phyloP scores from a whole-genome alignment of 352 stramenopile species.

The Pythium aquatile region DNA sequence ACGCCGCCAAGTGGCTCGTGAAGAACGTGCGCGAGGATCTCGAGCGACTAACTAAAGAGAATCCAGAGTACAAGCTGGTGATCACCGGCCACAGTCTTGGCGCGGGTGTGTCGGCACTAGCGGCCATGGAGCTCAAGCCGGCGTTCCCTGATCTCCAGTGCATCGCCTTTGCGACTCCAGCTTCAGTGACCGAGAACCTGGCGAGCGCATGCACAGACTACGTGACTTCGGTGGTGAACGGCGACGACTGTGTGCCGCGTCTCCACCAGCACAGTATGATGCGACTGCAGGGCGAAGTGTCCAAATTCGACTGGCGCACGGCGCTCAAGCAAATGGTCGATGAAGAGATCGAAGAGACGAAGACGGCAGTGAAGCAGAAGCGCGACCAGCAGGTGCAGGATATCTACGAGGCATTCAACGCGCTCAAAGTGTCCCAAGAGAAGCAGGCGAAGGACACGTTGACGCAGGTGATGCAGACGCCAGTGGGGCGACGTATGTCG shows the following conservation, averaged over 20 bases:
- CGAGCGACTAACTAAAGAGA: constrained; percentile 30
- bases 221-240: constrained; percentile 74
- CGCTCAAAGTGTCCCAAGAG: constrained; percentile 44
- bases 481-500: constrained; percentile 30
- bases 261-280: constrained; percentile 75
- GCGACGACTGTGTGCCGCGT: constrained; percentile 80
- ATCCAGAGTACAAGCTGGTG: constrained; percentile 59
- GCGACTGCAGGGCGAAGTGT: constrained; percentile 62
- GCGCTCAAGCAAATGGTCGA: constrained; percentile 52
- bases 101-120: constrained; percentile 64
- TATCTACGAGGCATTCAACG: constrained; percentile 41
- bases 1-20: constrained; percentile 70
- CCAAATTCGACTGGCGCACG: constrained; percentile 62
- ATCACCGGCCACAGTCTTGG: constrained; percentile 75
- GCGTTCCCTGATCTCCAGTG: constrained; percentile 54
- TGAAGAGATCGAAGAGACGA: constrained; percentile 63
- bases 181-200: constrained; percentile 65
- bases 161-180: constrained; percentile 67
- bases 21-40: constrained; percentile 54
- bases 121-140: constrained; percentile 45
- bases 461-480: constrained; percentile 8
- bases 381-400: constrained; percentile 50
- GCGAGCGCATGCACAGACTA: constrained; percentile 49
- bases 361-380: constrained; percentile 39
- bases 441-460: constrained; percentile 50